phyloP scores from a whole-genome alignment of 345 rosid species.

The Gossypium australe region DNA sequence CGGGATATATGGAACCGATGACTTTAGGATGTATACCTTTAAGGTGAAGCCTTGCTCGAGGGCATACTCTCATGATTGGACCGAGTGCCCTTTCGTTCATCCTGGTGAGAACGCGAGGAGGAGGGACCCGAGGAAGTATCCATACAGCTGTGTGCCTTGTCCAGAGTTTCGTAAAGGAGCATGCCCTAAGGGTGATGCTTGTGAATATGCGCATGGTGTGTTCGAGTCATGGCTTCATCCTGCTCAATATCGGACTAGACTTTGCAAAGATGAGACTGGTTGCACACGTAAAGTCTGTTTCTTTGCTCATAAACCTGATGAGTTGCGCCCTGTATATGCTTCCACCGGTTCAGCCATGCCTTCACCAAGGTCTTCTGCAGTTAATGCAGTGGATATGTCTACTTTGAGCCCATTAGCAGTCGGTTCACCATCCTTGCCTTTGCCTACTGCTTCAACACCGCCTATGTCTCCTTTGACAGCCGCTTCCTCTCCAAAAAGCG shows the following conservation, averaged over 20 bases:
- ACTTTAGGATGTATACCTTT: conserved; percentile 88
- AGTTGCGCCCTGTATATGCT: conserved; percentile 83
- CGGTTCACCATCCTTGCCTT: conserved; percentile 42
- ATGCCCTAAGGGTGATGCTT: conserved; percentile 82
- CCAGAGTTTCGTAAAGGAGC: conserved; percentile 96
- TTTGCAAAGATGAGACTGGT: conserved; percentile 93
- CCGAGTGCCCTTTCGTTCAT: conserved; percentile 97
- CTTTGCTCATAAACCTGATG: conserved; percentile 89
- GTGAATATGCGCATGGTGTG: conserved; percentile 97
- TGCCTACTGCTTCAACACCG: conserved; percentile 61
- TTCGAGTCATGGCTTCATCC: conserved; percentile 99
- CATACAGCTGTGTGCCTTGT: conserved; percentile 94
- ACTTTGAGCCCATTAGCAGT: conserved; percentile 52
- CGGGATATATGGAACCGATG: conserved; percentile 79
- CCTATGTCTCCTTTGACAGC: conserved; percentile 72
- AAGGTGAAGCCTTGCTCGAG: conserved; percentile 98
- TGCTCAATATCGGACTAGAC: conserved; percentile 87
- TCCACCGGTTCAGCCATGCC: conserved; percentile 96
- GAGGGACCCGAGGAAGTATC: conserved; percentile 89
- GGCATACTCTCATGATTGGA: conserved; percentile 99
- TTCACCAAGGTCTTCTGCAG: conserved; percentile 65
- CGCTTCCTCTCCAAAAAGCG: conserved; percentile 67
- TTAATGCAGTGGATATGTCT: conserved; percentile 53
- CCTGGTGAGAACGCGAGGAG: conserved; percentile 99
- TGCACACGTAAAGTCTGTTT: conserved; percentile 90